These are phyloP conservation scores for Ricinus communis DNA, from an alignment of 345 rosid species.

Conservation along the genomic window DNA sequence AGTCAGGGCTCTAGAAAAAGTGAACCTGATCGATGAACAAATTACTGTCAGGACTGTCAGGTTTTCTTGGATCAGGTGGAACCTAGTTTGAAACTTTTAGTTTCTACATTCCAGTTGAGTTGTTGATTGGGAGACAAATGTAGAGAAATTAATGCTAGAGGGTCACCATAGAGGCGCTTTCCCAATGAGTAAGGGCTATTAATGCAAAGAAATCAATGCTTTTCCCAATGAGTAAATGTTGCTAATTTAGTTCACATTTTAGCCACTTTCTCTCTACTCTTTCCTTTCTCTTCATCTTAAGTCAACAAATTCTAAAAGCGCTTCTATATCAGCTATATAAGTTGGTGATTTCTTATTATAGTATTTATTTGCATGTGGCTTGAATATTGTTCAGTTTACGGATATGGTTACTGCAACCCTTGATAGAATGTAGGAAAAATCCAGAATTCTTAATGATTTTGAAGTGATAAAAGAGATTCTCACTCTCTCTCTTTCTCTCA, in stretches of 20 bases:
- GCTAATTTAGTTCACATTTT: neutral
- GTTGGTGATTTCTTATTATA: too few relatives aligned
- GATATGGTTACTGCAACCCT: too few relatives aligned
- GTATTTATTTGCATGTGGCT: too few relatives aligned
- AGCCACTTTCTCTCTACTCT: neutral
- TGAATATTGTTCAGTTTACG: too few relatives aligned
- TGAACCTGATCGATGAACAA: neutral
- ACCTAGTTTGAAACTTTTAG: neutral
- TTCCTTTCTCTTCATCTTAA: neutral
- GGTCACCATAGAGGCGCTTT: neutral
- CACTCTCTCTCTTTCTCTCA: too few relatives aligned
- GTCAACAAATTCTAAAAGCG: too few relatives aligned
- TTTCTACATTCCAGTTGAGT: neutral
- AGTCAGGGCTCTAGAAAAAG: neutral
- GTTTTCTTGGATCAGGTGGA: neutral
- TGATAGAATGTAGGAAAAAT: too few relatives aligned
- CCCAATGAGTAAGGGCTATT: neutral
- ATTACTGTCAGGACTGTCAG: neutral
- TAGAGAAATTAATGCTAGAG: neutral
- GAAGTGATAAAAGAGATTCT: too few relatives aligned
- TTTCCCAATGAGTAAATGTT: too few relatives aligned
- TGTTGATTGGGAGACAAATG: neutral
- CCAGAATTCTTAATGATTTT: neutral
- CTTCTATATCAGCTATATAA: too few relatives aligned
- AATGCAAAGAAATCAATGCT: too few relatives aligned